phyloP scores from a whole-genome alignment of 2,329 filamentous ascomycete genomes.

The Claviceps cyperi region DNA sequence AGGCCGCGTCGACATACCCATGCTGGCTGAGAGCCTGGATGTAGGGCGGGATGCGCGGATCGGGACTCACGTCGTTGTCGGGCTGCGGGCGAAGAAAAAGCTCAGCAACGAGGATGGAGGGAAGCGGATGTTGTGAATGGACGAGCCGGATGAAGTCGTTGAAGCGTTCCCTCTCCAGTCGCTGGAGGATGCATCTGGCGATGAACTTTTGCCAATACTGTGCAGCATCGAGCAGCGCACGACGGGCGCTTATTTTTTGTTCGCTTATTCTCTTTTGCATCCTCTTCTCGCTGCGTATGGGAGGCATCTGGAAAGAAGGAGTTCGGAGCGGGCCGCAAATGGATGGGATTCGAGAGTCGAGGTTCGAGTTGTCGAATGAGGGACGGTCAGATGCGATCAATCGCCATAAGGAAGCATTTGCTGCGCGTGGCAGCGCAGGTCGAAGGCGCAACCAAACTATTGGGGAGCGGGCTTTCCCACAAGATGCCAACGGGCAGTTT shows the following conservation, averaged over 20 bases:
- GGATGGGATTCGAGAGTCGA: background rate
- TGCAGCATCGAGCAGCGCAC: conserved; percentile 15
- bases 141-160: conserved; percentile 34
- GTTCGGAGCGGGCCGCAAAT: background rate
- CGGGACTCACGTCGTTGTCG: conserved; percentile 33
- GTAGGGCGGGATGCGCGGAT: conserved; percentile 46
- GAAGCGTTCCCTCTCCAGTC: conserved; percentile 40
- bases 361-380: background rate
- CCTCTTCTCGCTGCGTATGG: background rate
- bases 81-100: conserved; percentile 42
- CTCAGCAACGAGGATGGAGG: conserved; percentile 37
- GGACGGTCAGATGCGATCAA: conserved; percentile 1
- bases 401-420: conserved; percentile 1
- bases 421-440: conserved; percentile 7
- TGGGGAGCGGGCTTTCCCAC: background rate
- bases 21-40: conserved; percentile 38
- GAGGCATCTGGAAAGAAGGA: background rate
- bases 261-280: conserved; percentile 15
- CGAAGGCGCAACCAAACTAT: background rate
- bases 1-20: conserved; percentile 37
- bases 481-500: background rate
- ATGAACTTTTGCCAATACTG: conserved; percentile 38
- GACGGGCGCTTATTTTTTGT: conserved; percentile 8
- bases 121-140: conserved; percentile 35
- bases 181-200: conserved; percentile 31